Evolutionary conservation across 75 land plant species (phyloP).

Genomic region (Gnetum montanum): DNA sequence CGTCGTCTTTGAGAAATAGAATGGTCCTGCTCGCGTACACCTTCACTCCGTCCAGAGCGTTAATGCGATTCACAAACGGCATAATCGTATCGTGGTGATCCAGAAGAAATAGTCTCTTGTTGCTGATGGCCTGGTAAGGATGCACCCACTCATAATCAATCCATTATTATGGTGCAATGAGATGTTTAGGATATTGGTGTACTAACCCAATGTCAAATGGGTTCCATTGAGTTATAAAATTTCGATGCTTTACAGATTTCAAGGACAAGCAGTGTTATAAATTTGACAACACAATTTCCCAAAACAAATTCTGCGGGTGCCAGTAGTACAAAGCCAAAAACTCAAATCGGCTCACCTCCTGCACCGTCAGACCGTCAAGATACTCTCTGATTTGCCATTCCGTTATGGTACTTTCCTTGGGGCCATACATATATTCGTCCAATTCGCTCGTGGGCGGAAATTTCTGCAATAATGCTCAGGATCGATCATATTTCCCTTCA

Average conservation of each 20-base stretch:
- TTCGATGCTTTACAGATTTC: not conserved
- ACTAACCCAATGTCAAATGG: no score
- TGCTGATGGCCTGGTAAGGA: slow-evolving; percentile 40
- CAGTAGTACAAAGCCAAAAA: not conserved
- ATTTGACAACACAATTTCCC: no score
- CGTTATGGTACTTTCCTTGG: slow-evolving; percentile 9
- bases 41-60: slow-evolving; percentile 9
- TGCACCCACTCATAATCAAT: no score
- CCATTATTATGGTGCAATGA: no score
- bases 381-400: slow-evolving; percentile 6
- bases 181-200: no score
- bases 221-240: not conserved
- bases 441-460: slow-evolving; percentile 17
- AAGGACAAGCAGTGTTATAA: no score
- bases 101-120: slow-evolving; percentile 47
- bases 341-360: slow-evolving; percentile 7
- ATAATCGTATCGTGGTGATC: slow-evolving; percentile 58
- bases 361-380: slow-evolving; percentile 7
- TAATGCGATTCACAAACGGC: slow-evolving; percentile 49
- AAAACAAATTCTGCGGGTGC: not conserved
- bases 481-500: no score
- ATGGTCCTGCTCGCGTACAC: slow-evolving; percentile 29
- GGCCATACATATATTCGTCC: slow-evolving; percentile 14
- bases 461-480: no score
- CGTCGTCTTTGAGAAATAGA: slow-evolving; percentile 13